These are phyloP conservation scores for Piromyces finnis DNA, from an alignment of 192 early-diverging fungal genomes.

Conservation along the genomic window DNA sequence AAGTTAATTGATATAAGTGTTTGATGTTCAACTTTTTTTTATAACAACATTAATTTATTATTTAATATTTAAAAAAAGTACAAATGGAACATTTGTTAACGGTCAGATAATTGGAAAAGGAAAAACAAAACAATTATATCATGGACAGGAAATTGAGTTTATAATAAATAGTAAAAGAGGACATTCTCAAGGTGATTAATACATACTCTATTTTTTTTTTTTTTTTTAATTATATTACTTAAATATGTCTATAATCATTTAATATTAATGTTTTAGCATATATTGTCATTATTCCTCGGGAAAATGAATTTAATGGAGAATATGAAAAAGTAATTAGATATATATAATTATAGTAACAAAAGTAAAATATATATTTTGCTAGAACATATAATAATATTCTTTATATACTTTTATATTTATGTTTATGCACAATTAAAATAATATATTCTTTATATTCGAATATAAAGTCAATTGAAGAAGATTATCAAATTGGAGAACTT, in stretches of 20 bases:
- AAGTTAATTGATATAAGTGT: too few relatives aligned
- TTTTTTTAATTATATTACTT: too few relatives aligned
- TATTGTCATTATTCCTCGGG: background rate
- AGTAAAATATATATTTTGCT: too few relatives aligned
- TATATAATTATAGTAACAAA: too few relatives aligned
- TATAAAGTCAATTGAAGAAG: background rate
- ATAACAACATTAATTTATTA: too few relatives aligned
- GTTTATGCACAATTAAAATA: too few relatives aligned
- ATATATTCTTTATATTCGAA: too few relatives aligned
- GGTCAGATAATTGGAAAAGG: background rate
- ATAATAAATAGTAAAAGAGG: background rate
- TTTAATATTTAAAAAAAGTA: background rate
- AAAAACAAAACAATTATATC: background rate
- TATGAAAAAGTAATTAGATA: background rate
- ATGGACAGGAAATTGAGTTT: background rate
- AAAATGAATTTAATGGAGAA: background rate
- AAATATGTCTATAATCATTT: too few relatives aligned
- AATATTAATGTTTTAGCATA: background rate
- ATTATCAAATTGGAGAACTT: background rate
- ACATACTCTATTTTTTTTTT: too few relatives aligned
- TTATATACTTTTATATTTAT: too few relatives aligned
- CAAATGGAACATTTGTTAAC: background rate
- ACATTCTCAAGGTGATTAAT: background rate
- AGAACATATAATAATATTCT: too few relatives aligned
- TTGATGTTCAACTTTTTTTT: too few relatives aligned